These are phyloP conservation scores for Microcyclospora pomicola DNA, from an alignment of 2,329 filamentous ascomycete species.

Conservation along the genomic window DNA sequence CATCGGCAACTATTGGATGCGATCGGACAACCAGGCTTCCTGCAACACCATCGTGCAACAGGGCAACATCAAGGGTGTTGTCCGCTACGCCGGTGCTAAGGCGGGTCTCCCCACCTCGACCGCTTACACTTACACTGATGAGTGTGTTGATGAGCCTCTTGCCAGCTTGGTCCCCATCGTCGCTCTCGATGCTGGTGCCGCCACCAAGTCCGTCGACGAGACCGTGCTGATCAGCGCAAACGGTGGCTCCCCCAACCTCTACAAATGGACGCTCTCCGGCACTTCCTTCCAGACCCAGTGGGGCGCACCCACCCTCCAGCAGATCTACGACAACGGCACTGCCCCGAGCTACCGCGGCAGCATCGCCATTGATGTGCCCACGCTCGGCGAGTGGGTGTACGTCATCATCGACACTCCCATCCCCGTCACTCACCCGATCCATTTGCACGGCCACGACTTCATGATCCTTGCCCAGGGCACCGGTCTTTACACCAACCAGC, in stretches of 20 bases:
- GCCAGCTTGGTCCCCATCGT: constrained; percentile 24
- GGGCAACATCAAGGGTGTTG: constrained; percentile 20
- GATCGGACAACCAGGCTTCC: constrained; percentile 26
- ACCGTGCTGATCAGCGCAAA: constrained; percentile 21
- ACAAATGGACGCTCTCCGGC: constrained; percentile 29
- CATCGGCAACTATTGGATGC: constrained; percentile 19
- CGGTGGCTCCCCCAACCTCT: constrained; percentile 20
- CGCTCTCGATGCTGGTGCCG: constrained; percentile 15
- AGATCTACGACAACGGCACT: constrained; percentile 21
- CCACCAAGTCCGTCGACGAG: constrained; percentile 17
- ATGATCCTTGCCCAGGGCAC: constrained; percentile 19
- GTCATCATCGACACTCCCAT: constrained; percentile 29
- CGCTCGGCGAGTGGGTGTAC: constrained; percentile 27
- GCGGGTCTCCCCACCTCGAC: constrained; percentile 22
- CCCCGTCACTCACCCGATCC: constrained; percentile 27
- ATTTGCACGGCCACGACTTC: constrained; percentile 26
- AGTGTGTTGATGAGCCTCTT: constrained; percentile 27
- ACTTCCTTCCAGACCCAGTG: constrained; percentile 27
- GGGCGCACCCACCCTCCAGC: constrained; percentile 25
- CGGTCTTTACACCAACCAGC: constrained; percentile 4
- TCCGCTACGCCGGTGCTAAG: constrained; percentile 22
- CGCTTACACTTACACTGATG: constrained; percentile 19
- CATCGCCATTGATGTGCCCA: constrained; percentile 23
- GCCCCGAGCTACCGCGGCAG: constrained; percentile 24
- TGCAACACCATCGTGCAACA: constrained; percentile 25